Base-by-base conservation (phyloP, 495 filamentous ascomycete species). In the Pyrenopolyporus hunteri region DNA sequence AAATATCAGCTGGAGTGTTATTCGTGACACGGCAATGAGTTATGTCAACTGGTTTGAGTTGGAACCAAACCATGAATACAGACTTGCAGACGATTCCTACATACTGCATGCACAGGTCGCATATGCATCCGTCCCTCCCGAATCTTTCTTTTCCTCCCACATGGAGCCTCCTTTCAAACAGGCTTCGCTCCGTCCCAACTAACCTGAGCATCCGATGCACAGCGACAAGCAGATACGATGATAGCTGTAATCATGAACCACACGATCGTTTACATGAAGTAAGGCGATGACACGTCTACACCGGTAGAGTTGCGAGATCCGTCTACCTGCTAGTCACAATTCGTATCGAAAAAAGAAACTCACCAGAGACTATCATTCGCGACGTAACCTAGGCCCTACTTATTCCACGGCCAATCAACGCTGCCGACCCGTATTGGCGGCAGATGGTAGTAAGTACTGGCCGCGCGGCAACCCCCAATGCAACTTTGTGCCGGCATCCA, bases 91-190 rank as follows among this genome's bases (percentile, higher is more conserved):
- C 36, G 37, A 48, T 29, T 50, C 35, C 26, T 50, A 51, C 44
- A 29, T 46, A 50, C 37, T 55, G 32, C 61, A 54, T 45, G 4
- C 48, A 33, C 45, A 47, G 37, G 36, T 63, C 22, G 22, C 51
- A 52, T 66, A 53, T 45, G 40, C 63, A 66, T 66, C 63, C 63
- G 63, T 43, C 46, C 35, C 42, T 66, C 63, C 63, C 63, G 63
- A 45, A 59, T 31, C 25, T 45, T 8, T n/a, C 28, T 23, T 58
- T 16, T 54, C 20, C 48, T 43, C 22, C 25, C n/a, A 40, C 37
- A 20, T 19, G 14, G 28, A 40, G 36, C 31, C 56, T 44, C 32
- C 10, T 51, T 16, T 53, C 44, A 28, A 47, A 39, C 55, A 50
- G 31, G 31, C 31, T 56, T 19, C 17, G 42, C 20, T 33, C 26